Conservation (phyloP, 805 yeast genomes). For the fission yeast (Schizosaccharomyces pombe) region DNA sequence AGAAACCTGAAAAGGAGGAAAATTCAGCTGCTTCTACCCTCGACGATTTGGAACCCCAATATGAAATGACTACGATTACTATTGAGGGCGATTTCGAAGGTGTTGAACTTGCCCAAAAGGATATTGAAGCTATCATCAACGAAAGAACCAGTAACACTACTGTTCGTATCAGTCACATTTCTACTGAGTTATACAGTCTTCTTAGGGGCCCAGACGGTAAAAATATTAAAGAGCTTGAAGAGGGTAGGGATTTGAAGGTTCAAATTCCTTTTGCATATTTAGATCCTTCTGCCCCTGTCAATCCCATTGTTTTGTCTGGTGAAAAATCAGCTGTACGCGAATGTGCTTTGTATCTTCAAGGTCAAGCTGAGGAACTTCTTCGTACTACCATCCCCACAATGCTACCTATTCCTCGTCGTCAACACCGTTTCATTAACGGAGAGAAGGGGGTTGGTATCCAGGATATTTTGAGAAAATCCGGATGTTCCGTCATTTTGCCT, state of each 20-base stretch:
- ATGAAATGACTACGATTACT: conserved; percentile 34
- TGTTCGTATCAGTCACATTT: conserved; percentile 11
- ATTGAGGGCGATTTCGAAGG: conserved; percentile 74
- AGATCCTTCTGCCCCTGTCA: conserved; percentile 15
- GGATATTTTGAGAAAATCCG: conserved; percentile 13
- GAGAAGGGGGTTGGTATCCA: conserved; percentile 20
- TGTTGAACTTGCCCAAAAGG: conserved; percentile 44
- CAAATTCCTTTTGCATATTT: conserved; percentile 13
- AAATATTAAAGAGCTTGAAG: conserved; percentile 10
- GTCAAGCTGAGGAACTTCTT: conserved; percentile 23
- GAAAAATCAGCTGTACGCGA: conserved; percentile 39
- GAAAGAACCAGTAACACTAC: conserved; percentile 18
- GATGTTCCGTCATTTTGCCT: conserved; percentile 22
- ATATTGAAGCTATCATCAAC: conserved; percentile 47
- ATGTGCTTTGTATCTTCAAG: conserved; percentile 30
- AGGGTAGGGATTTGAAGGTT: conserved; percentile 12
- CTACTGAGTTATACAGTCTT: conserved; percentile 9
- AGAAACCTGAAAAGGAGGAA: conserved; percentile 19
- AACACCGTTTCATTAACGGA: conserved; percentile 38
- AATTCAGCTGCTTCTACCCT: conserved; percentile 18
- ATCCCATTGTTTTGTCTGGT: conserved; percentile 34
- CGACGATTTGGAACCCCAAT: conserved; percentile 18
- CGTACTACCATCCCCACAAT: conserved; percentile 37
- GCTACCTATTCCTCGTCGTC: conserved; percentile 10
- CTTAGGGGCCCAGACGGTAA: neutral